Conservation (phyloP, 306 rosid species). For the Pterocarpus macrocarpus region DNA sequence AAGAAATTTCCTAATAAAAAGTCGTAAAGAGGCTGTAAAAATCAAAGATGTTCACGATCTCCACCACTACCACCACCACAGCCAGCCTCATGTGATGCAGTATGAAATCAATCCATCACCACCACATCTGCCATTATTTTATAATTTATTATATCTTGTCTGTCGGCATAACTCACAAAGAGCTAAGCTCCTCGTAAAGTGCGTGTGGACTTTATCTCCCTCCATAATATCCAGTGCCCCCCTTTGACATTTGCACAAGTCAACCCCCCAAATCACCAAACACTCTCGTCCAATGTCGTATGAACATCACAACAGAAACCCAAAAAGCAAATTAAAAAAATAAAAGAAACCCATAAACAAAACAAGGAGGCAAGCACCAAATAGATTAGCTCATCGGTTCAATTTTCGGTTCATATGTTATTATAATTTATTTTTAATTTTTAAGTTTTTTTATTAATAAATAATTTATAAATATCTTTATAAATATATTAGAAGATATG, state of each 20-base stretch:
- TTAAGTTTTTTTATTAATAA: too few relatives aligned
- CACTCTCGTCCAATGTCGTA: neutral
- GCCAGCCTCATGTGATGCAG: neutral
- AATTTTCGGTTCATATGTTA: too few relatives aligned
- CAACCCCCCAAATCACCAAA: constrained; percentile 48
- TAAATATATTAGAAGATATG: too few relatives aligned
- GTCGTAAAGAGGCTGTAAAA: neutral
- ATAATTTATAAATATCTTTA: too few relatives aligned
- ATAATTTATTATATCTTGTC: neutral
- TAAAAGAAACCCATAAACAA: neutral
- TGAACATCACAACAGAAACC: neutral
- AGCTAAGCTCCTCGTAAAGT: constrained; percentile 41
- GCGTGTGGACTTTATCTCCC: constrained; percentile 47
- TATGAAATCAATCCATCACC: neutral
- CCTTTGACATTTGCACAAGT: constrained; percentile 57
- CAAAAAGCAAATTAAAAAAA: neutral
- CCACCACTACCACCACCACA: neutral
- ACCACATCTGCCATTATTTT: constrained; percentile 21
- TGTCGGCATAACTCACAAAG: constrained; percentile 53
- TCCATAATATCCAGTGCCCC: constrained; percentile 39
- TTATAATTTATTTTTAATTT: too few relatives aligned
- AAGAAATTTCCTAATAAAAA: too few relatives aligned
- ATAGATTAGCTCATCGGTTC: too few relatives aligned
- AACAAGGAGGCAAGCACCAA: constrained; percentile 18
- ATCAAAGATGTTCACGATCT: neutral